Percentiles rank a stretch among this genome's conserved stretches.
phyloP scores from a whole-genome alignment of 345 rosid species.

The Rhodomyrtus tomentosa region DNA sequence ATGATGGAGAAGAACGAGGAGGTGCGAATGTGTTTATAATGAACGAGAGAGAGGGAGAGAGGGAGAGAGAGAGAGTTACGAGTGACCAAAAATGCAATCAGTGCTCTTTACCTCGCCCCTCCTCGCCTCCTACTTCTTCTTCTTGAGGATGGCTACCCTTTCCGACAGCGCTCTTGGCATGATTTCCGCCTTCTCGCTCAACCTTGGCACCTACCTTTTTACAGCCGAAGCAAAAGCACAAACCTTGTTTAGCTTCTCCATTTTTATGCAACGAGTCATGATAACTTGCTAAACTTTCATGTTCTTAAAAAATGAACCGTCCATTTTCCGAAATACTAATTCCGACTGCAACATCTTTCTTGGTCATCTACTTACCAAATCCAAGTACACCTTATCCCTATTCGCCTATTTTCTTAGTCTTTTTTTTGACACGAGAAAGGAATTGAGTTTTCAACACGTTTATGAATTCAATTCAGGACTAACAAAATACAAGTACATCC shows the following conservation, averaged over 20 bases:
- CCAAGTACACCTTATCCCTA: not conserved
- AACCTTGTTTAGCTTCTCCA: not conserved
- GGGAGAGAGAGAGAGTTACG: not conserved
- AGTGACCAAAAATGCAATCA: slow-evolving; percentile 19
- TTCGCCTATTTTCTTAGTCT: too few species aligned
- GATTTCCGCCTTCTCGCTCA: not conserved
- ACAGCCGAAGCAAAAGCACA: not conserved
- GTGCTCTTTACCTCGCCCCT: slow-evolving; percentile 14
- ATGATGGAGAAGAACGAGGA: not conserved
- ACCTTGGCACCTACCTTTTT: not conserved
- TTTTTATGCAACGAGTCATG: not conserved
- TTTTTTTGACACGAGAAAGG: too few species aligned
- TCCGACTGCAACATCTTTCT: not conserved
- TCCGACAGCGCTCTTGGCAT: not conserved
- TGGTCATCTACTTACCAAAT: not conserved
- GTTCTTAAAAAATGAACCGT: not conserved
- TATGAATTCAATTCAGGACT: not conserved
- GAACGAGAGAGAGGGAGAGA: not conserved
- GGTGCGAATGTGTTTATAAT: not conserved
- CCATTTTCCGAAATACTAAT: too few species aligned
- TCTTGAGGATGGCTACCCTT: not conserved
- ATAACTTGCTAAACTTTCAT: not conserved
- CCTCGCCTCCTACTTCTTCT: not conserved
- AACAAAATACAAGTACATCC: not conserved
- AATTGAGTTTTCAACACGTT: not conserved